These are phyloP conservation scores for Vachellia pachyceras DNA, from an alignment of 306 rosid species.

Conservation along the genomic window DNA sequence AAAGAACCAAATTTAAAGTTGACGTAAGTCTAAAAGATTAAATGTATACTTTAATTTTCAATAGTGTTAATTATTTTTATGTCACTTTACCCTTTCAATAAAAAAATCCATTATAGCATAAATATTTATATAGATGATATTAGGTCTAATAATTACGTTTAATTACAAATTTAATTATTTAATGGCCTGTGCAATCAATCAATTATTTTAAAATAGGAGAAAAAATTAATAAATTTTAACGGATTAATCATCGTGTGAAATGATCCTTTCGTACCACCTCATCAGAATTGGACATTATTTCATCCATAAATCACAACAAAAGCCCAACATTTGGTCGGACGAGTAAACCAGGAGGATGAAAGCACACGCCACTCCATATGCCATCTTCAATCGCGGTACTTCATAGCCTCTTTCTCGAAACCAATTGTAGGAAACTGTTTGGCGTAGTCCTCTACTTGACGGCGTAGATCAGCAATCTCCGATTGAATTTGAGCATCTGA, in stretches of 20 bases:
- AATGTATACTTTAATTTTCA: background rate
- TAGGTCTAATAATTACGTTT: background rate
- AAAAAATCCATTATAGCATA: background rate
- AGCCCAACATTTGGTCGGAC: background rate
- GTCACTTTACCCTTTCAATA: background rate
- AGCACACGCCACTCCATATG: background rate
- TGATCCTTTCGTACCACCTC: background rate
- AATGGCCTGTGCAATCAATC: background rate
- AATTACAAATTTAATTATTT: background rate
- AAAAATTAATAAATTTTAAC: background rate
- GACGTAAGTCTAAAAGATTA: too few relatives aligned
- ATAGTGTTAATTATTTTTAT: background rate
- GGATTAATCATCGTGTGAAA: background rate
- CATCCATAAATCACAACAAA: background rate
- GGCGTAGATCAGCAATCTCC: constrained; percentile 66
- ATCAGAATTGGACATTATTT: background rate
- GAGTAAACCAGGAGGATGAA: background rate
- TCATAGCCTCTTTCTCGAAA: constrained; percentile 81
- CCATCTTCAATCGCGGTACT: constrained; percentile 60
- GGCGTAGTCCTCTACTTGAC: constrained; percentile 79
- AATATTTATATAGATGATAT: background rate
- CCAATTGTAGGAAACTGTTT: constrained; percentile 87
- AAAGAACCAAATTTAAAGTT: too few relatives aligned
- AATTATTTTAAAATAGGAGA: background rate
- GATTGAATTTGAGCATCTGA: constrained; percentile 67